Conservation (phyloP, 139 green algal genomes). For the Chlamydomonas sp. region DNA sequence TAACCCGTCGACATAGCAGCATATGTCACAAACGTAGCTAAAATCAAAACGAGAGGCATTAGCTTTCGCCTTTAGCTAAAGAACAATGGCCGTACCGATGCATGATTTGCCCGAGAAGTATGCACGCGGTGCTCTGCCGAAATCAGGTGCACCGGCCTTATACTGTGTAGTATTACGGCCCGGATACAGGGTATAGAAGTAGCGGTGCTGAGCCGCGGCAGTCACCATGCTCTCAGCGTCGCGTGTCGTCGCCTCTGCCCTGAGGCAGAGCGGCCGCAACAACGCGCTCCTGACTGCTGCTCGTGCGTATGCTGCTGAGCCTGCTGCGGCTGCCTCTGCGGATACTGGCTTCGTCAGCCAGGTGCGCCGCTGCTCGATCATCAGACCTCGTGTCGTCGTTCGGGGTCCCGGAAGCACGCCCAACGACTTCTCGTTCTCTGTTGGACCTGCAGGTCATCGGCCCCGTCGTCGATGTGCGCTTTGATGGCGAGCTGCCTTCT, state of each 20-base stretch:
- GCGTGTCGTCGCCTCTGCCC: conserved; percentile 21
- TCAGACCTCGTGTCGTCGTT: conserved; percentile 8
- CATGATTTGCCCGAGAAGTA: too few relatives aligned
- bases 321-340: conserved; percentile 17
- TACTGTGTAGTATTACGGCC: too few relatives aligned
- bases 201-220: too few relatives aligned
- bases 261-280: conserved; percentile 24
- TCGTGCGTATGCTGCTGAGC: conserved; percentile 35
- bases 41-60: too few relatives aligned
- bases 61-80: too few relatives aligned
- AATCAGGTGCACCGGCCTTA: too few relatives aligned
- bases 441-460: conserved; percentile 87
- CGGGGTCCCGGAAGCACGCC: neutral
- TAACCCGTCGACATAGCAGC: too few relatives aligned
- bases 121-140: too few relatives aligned
- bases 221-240: conserved; percentile 10
- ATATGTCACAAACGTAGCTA: too few relatives aligned
- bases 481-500: conserved; percentile 92
- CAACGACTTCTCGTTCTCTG: neutral
- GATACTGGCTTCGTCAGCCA: conserved; percentile 36
- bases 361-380: conserved; percentile 20
- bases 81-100: too few relatives aligned
- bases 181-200: too few relatives aligned
- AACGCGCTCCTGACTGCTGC: neutral
- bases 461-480: conserved; percentile 98